Conservation (phyloP, 306 rosid genomes). For the Cyamopsis tetragonoloba region DNA sequence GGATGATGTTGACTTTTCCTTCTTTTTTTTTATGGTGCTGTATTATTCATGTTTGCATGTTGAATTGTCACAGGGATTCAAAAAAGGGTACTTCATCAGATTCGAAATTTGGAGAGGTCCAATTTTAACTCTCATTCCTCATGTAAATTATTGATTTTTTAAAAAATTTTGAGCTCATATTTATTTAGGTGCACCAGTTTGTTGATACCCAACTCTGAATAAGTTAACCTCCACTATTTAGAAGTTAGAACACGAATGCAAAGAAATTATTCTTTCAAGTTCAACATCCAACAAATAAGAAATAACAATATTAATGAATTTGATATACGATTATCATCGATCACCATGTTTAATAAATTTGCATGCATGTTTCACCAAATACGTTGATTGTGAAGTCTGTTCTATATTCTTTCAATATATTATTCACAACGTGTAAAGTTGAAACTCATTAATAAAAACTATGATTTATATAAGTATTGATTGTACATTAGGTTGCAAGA, state of each 20-base stretch:
- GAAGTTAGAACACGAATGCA: constrained; percentile 6
- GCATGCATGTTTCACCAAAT: background rate
- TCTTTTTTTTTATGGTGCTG: constrained; percentile 17
- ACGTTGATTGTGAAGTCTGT: constrained; percentile 1
- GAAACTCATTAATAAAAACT: background rate
- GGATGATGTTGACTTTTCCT: background rate
- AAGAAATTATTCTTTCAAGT: background rate
- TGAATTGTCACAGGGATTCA: constrained; percentile 72
- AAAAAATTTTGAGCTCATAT: background rate
- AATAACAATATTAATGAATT: too few relatives aligned
- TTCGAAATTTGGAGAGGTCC: constrained; percentile 93
- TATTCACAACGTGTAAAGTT: background rate
- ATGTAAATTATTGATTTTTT: constrained; percentile 8
- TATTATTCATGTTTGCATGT: constrained; percentile 27
- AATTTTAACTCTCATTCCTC: constrained; percentile 27
- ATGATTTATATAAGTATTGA: too few relatives aligned
- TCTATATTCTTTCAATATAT: constrained; percentile 5
- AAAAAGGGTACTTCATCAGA: constrained; percentile 63
- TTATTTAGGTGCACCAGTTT: background rate
- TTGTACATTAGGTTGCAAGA: too few relatives aligned
- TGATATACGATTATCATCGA: background rate
- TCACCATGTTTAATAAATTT: background rate
- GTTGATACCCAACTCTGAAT: background rate
- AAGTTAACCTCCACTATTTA: constrained; percentile 1
- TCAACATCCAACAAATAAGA: too few relatives aligned